Percentiles rank a stretch among this genome's conserved stretches.
phyloP scores from a whole-genome alignment of 2,329 filamentous ascomycete species.

The Ceratocystiopsis brevicomis region DNA sequence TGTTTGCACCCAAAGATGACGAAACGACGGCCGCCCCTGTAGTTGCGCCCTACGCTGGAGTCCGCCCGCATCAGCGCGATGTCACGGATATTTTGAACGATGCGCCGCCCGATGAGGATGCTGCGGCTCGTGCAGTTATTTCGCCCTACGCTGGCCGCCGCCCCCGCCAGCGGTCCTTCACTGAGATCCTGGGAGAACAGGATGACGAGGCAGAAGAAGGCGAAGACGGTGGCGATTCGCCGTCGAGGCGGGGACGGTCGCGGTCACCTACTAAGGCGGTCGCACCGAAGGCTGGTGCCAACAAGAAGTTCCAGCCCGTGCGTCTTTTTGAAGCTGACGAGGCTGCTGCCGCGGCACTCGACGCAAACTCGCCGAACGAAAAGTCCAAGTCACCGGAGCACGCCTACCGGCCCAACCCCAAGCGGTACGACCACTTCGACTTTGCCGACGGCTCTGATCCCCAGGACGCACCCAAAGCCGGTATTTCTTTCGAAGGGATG shows the following conservation, averaged over 20 bases:
- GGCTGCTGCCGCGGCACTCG: conserved; percentile 14
- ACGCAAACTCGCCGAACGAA: conserved; percentile 21
- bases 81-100: conserved; percentile 53
- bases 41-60: conserved; percentile 42
- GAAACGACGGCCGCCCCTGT: conserved; percentile 21
- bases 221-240: not conserved
- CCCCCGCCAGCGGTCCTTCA: conserved; percentile 46
- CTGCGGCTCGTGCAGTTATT: conserved; percentile 15
- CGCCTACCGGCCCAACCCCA: conserved; percentile 46
- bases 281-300: conserved; percentile 33
- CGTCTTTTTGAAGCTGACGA: conserved; percentile 36
- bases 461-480: conserved; percentile 26
- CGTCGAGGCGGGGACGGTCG: conserved; percentile 18
- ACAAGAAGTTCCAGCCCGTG: conserved; percentile 42
- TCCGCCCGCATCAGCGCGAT: conserved; percentile 45
- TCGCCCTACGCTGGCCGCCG: conserved; percentile 31
- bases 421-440: conserved; percentile 74
- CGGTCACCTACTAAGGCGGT: conserved; percentile 20
- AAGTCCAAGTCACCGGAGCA: conserved; percentile 20
- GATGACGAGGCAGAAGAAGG: conserved; percentile 16
- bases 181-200: conserved; percentile 48
- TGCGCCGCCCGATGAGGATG: conserved; percentile 21
- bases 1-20: conserved; percentile 52
- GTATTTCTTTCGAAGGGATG: conserved; percentile 21
- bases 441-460: conserved; percentile 48